Conservation (phyloP, 495 filamentous ascomycete species). For the Acidiella bohemica region DNA sequence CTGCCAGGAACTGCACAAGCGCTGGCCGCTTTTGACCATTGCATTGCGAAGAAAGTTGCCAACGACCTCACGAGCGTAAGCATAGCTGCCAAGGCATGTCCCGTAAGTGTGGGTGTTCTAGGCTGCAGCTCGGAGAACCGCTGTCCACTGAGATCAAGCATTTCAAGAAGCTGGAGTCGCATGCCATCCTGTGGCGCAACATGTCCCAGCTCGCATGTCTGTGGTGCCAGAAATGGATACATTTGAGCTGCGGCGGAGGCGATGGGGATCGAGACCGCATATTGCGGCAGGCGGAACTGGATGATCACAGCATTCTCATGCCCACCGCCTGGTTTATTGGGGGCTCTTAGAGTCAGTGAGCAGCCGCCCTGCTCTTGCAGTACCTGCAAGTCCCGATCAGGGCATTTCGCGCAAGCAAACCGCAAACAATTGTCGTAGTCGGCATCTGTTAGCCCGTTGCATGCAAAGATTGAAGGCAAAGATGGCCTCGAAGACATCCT, state of each 20-base stretch:
- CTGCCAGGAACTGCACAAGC: slow-evolving; percentile 15
- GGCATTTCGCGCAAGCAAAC: neutral
- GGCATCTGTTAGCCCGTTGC: slow-evolving; percentile 1
- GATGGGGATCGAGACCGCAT: slow-evolving; percentile 32
- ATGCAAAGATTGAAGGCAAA: too few relatives aligned
- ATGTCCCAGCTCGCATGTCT: neutral
- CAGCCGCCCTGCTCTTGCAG: slow-evolving; percentile 36
- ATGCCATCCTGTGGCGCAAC: neutral
- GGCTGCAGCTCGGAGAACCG: slow-evolving; percentile 5
- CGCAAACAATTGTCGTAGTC: neutral
- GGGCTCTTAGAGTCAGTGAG: slow-evolving; percentile 34
- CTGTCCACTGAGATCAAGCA: neutral
- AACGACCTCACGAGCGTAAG: neutral
- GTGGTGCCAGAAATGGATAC: slow-evolving; percentile 21
- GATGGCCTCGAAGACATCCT: too few relatives aligned
- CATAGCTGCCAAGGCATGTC: neutral
- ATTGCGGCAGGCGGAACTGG: slow-evolving; percentile 37
- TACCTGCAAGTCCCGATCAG: neutral
- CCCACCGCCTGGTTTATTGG: slow-evolving; percentile 16
- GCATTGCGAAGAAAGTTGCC: slow-evolving; percentile 1
- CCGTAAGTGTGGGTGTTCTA: neutral
- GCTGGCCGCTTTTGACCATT: neutral
- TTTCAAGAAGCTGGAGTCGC: slow-evolving; percentile 1
- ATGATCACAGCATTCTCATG: slow-evolving; percentile 25
- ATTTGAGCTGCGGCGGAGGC: slow-evolving; percentile 29